A percentile compares a stretch with the other conserved stretches of the same genome.
Evolutionary conservation across 176 grass and related monocot species (phyloP).

Genomic region (Secale cereale): DNA sequence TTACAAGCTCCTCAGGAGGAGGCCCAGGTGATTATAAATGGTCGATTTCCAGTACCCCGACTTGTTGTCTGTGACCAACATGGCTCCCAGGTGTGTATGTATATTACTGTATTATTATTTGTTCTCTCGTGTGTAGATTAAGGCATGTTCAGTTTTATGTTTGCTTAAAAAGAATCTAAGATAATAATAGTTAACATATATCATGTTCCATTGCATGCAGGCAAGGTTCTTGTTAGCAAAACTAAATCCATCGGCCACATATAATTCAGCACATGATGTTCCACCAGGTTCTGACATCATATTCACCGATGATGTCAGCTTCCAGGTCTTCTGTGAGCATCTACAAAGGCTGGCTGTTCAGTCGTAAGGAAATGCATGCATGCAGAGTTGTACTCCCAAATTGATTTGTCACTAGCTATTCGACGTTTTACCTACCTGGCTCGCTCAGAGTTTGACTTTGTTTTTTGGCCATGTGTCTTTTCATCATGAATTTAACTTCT

Average conservation of each 20-base stretch:
- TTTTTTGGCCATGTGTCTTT: neutral
- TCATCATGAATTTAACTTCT: neutral
- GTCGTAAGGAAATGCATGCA: conserved; percentile 53
- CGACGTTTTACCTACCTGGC: conserved; percentile 22
- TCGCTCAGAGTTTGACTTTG: conserved; percentile 6
- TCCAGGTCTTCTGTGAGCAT: conserved; percentile 98
- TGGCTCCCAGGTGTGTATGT: conserved; percentile 74
- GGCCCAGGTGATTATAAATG: conserved; percentile 69
- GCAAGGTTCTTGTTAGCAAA: conserved; percentile 97
- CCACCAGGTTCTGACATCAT: conserved; percentile 94
- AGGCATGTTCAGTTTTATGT: neutral
- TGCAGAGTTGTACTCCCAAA: conserved; percentile 28
- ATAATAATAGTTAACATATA: neutral
- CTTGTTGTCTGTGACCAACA: conserved; percentile 97
- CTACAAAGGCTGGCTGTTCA: conserved; percentile 94
- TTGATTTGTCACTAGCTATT: conserved; percentile 14
- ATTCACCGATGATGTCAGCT: conserved; percentile 96
- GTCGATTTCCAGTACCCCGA: conserved; percentile 92
- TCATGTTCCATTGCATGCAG: conserved; percentile 35
- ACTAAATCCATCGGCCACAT: conserved; percentile 92
- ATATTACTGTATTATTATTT: conserved; percentile 16
- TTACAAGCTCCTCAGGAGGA: conserved; percentile 91
- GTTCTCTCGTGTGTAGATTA: neutral
- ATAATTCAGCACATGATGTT: conserved; percentile 77
- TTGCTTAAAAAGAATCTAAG: neutral